These are phyloP conservation scores for Chrysanthemum lavandulifolium DNA, from an alignment of 129 eudicot species.

Conservation along the genomic window DNA sequence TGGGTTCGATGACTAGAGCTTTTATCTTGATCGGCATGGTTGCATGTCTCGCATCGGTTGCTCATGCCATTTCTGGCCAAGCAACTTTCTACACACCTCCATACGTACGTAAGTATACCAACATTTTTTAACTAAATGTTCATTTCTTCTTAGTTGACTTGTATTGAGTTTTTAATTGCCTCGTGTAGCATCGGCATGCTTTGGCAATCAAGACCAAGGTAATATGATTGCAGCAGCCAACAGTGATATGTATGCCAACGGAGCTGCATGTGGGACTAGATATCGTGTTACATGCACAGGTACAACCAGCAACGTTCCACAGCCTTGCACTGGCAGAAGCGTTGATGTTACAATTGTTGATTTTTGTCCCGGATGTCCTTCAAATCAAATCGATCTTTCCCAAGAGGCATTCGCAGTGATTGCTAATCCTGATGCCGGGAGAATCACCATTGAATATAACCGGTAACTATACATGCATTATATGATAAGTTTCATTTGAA, in stretches of 20 bases:
- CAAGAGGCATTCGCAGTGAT: conserved; percentile 41
- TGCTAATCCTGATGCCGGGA: conserved; percentile 45
- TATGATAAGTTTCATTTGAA: neutral
- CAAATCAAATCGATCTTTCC: conserved; percentile 45
- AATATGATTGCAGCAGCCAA: conserved; percentile 30
- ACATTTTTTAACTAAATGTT: neutral
- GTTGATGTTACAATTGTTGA: conserved; percentile 51
- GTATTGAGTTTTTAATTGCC: neutral
- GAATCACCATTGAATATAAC: conserved; percentile 36
- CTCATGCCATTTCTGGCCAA: conserved; percentile 44
- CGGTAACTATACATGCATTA: conserved; percentile 14
- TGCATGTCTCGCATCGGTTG: conserved; percentile 38
- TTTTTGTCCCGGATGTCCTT: conserved; percentile 50
- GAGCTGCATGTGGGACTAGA: conserved; percentile 27
- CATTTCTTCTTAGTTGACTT: neutral
- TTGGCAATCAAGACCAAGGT: conserved; percentile 13
- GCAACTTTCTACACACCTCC: conserved; percentile 55
- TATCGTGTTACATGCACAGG: conserved; percentile 27
- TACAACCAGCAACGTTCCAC: neutral
- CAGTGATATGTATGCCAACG: conserved; percentile 19
- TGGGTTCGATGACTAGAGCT: conserved; percentile 27
- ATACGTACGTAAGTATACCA: conserved; percentile 38
- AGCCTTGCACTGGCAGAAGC: conserved; percentile 20
- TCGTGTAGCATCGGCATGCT: conserved; percentile 26
- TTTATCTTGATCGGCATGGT: conserved; percentile 27